Evolutionary conservation across 1,284 basidiomycete genomes (phyloP).

Genomic region (Anthracocystis walkeri): DNA sequence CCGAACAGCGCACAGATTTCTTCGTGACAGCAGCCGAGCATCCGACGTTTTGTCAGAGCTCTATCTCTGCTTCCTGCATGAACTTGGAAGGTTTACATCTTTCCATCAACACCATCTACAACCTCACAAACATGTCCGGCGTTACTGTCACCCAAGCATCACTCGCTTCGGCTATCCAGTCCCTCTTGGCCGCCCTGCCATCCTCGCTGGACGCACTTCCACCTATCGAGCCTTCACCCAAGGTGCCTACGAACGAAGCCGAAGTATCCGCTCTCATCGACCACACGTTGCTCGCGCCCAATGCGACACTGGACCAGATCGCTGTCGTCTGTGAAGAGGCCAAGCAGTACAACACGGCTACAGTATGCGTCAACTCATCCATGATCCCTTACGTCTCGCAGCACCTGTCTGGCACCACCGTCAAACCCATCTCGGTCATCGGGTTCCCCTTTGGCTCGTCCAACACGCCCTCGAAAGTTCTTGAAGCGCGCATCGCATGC

Average conservation of each 20-base stretch:
- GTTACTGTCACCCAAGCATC: constrained; percentile 25
- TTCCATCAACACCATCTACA: constrained; percentile 6
- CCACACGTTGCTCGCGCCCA: constrained; percentile 64
- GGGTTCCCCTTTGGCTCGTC: constrained; percentile 56
- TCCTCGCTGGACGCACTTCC: constrained; percentile 16
- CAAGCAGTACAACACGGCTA: constrained; percentile 46
- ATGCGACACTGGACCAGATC: constrained; percentile 51
- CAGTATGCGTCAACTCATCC: constrained; percentile 62
- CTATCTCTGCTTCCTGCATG: not conserved
- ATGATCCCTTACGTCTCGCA: constrained; percentile 72
- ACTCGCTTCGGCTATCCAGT: constrained; percentile 25
- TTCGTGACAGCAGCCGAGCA: constrained; percentile 18
- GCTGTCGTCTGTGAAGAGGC: constrained; percentile 47
- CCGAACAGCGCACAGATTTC: constrained; percentile 13
- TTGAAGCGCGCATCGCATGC: constrained; percentile 48
- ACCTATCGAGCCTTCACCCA: constrained; percentile 32
- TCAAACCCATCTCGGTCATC: constrained; percentile 52
- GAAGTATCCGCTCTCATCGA: constrained; percentile 57
- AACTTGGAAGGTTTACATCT: too few species aligned
- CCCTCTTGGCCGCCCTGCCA: constrained; percentile 29
- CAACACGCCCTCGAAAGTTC: constrained; percentile 50
- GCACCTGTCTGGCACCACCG: constrained; percentile 69
- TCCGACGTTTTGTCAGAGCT: constrained; percentile 8
- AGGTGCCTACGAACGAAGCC: constrained; percentile 33
- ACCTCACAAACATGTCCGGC: constrained; percentile 6